Base-by-base conservation (phyloP, 495 filamentous ascomycete species). In the Echria macrotheca region DNA sequence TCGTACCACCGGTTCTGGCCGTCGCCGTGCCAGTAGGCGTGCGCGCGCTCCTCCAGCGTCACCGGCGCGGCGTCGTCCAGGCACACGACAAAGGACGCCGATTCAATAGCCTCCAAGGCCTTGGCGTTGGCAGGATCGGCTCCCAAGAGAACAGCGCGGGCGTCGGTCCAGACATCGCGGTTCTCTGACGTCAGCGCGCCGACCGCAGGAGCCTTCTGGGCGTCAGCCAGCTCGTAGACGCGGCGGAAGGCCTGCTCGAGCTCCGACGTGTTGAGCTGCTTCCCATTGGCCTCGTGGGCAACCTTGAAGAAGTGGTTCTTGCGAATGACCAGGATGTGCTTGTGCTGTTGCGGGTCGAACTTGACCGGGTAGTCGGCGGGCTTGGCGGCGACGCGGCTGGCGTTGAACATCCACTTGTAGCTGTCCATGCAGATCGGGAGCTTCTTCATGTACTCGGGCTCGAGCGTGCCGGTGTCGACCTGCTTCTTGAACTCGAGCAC, bases 331-430 rank as follows among this genome's bases (percentile, higher is more conserved):
- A 95, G 63, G 50, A 96, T 86, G 67, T 96, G 87, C 68, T 87
- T 81, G 75, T 94, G 79, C 55, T 87, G 80, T 31, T 78, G 54
- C 35, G 77, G 76, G 15, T 81, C 65, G 65, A 85, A 96, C 69
- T 95, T 96, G 66, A 86, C 75, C 1, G 87, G 87, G 64, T 85
- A 81, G 56, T 99, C 94, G 6, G 79, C 81, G 3, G 84, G 80
- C 57, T 84, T 85, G 44, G 81, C 83, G n/a, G 94, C 86, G 25
- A 96, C 81, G 50, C 94, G 85, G 71, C 83, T 87, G 66, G 77
- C 75, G 68, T 99, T 96, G 80, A 99, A 99, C 94, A 99, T 97
- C 82, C 85, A 99, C 73, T 96, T 76, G 75, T 96, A 96, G 49
- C 85, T 87, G 77, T 85, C 86, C 94, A 97, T 97, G 68, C 89